phyloP scores from a whole-genome alignment of 768 basidiomycete species.

The Suillus decipiens region DNA sequence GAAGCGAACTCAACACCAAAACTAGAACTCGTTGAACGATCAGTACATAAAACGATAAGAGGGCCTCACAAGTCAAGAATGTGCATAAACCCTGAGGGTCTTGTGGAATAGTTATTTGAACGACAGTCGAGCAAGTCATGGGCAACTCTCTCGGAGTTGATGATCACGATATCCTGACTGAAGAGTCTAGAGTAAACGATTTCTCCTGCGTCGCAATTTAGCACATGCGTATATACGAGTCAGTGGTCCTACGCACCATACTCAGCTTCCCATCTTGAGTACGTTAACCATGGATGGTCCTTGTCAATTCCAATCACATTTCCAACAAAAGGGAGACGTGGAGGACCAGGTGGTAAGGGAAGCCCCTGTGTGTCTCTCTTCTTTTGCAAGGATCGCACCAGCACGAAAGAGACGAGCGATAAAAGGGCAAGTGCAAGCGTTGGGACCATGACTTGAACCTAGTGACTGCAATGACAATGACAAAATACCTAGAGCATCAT shows the following conservation, averaged over 20 bases:
- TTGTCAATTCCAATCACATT: conserved; percentile 23
- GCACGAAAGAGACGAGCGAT: conserved; percentile 15
- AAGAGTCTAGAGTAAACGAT: conserved; percentile 27
- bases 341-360: conserved; percentile 25
- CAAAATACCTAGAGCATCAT: background rate
- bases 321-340: conserved; percentile 22
- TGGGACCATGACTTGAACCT: background rate
- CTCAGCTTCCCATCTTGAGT: conserved; percentile 20
- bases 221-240: background rate
- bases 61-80: conserved; percentile 23
- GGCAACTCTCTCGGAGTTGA: conserved; percentile 29
- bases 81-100: conserved; percentile 19
- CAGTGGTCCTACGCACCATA: conserved; percentile 18
- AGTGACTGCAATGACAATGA: background rate
- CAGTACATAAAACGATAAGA: background rate
- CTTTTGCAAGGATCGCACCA: conserved; percentile 14
- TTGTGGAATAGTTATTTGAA: conserved; percentile 27
- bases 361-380: conserved; percentile 11
- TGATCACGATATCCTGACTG: conserved; percentile 25
- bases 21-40: conserved; percentile 14
- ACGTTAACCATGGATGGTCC: conserved; percentile 24
- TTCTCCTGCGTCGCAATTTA: conserved; percentile 15
- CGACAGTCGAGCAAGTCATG: conserved; percentile 25
- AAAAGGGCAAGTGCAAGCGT: conserved; percentile 6
- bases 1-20: conserved; percentile 27